Conservation (phyloP, 768 basidiomycete genomes). For the Russula griseocarnosa region DNA sequence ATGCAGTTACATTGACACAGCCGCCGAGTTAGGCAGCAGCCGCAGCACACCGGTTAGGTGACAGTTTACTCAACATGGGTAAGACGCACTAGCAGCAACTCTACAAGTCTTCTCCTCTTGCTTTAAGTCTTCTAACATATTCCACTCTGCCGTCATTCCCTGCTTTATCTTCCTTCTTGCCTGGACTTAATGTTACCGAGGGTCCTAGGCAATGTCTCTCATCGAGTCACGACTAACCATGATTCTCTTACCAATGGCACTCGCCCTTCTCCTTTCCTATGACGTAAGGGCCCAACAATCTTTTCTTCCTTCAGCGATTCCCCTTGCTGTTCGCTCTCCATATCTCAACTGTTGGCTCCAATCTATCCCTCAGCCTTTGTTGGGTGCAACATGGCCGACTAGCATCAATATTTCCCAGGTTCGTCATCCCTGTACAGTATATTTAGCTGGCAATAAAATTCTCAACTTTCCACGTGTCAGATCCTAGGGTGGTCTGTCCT, state of each 20-base stretch:
- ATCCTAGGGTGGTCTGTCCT: constrained; percentile 19
- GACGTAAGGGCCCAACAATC: constrained; percentile 17
- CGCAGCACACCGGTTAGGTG: too few species aligned
- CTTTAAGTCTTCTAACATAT: too few species aligned
- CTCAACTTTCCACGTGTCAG: background rate
- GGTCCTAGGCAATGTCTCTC: background rate
- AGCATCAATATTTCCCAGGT: constrained; percentile 19
- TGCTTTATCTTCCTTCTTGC: background rate
- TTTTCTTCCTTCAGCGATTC: constrained; percentile 29
- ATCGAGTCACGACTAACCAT: background rate
- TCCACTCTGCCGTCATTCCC: too few species aligned
- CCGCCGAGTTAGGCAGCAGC: too few species aligned
- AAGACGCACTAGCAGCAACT: too few species aligned
- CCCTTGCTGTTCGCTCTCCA: constrained; percentile 32
- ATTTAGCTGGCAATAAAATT: background rate
- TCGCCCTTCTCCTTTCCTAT: background rate
- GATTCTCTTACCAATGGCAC: background rate
- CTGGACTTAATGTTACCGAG: background rate
- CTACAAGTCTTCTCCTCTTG: too few species aligned
- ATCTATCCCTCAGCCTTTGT: background rate
- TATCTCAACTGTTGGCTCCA: constrained; percentile 31
- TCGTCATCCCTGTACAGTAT: background rate
- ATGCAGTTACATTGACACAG: too few species aligned
- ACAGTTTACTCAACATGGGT: too few species aligned
- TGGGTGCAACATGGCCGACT: constrained; percentile 26